phyloP scores from a whole-genome alignment of 2,329 filamentous ascomycete genomes.

The Coniella lustricola region DNA sequence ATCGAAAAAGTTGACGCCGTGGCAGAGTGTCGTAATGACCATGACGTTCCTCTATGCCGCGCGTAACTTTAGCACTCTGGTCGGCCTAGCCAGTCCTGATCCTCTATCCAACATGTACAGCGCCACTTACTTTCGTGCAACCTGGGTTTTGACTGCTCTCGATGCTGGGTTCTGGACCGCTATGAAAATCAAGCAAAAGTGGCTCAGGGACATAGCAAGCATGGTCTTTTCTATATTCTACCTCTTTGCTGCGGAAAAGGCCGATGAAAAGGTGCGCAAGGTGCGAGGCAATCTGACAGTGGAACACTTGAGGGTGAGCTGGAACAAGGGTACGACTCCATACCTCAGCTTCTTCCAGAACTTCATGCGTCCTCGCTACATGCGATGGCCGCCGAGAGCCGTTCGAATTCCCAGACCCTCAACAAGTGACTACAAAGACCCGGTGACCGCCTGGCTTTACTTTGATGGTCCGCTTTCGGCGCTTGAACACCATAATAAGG shows the following conservation, averaged over 20 bases:
- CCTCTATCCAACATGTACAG: conserved; percentile 93
- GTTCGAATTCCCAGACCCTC: conserved; percentile 77
- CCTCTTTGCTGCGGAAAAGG: conserved; percentile 83
- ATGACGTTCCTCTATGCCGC: conserved; percentile 87
- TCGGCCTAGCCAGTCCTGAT: conserved; percentile 86
- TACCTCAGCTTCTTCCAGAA: conserved; percentile 69
- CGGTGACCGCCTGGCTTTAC: conserved; percentile 83
- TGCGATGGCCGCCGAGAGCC: conserved; percentile 71
- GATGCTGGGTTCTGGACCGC: conserved; percentile 98
- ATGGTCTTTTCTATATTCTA: conserved; percentile 86
- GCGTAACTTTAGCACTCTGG: conserved; percentile 87
- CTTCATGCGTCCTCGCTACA: conserved; percentile 70
- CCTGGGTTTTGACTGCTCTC: conserved; percentile 90
- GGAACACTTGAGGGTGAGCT: conserved; percentile 84
- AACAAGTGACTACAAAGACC: conserved; percentile 75
- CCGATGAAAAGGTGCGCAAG: conserved; percentile 93
- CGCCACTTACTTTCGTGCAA: conserved; percentile 86
- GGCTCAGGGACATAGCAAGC: conserved; percentile 74
- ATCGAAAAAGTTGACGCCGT: conserved; percentile 67
- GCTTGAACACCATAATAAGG: conserved; percentile 65
- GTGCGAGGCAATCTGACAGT: conserved; percentile 81
- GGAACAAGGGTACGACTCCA: conserved; percentile 90
- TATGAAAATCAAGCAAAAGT: conserved; percentile 77
- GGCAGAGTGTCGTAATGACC: conserved; percentile 83
- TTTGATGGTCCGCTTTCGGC: conserved; percentile 82